Percentiles rank a stretch among this genome's conserved stretches.
Conservation (phyloP, 257 asterid genomes). For the Nicotiana tomentosiformis region DNA sequence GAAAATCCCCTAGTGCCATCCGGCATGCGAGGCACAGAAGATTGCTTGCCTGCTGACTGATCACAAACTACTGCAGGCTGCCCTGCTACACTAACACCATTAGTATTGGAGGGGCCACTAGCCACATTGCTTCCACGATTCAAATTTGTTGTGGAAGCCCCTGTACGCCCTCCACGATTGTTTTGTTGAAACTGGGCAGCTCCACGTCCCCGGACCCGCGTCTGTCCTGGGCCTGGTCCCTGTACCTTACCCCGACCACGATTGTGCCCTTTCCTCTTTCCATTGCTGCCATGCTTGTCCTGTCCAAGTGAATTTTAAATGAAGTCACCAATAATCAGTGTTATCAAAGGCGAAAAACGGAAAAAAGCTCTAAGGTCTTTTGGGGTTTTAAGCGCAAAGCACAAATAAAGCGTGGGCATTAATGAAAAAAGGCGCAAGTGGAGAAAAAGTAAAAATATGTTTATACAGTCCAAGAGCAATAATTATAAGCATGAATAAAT, state of each 20-base stretch:
- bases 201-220: constrained; percentile 45
- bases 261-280: constrained; percentile 43
- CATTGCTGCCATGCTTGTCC: constrained; percentile 38
- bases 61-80: constrained; percentile 25
- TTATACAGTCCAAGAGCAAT: too few relatives aligned
- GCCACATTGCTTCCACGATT: neutral
- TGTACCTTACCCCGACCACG: constrained; percentile 43
- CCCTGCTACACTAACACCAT: neutral
- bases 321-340: neutral
- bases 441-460: too few relatives aligned
- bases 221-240: constrained; percentile 24
- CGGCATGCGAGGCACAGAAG: constrained; percentile 88
- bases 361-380: too few relatives aligned
- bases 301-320: constrained; percentile 24
- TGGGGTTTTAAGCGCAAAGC: too few relatives aligned
- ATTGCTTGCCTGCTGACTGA: constrained; percentile 34
- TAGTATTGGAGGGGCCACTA: neutral
- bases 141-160: constrained; percentile 19
- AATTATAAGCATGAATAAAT: too few relatives aligned
- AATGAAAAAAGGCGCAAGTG: too few relatives aligned
- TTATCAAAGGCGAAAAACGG: too few relatives aligned
- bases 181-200: constrained; percentile 35
- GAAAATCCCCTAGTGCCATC: constrained; percentile 94
- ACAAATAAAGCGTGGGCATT: too few relatives aligned
- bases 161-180: constrained; percentile 25